Base-by-base conservation (phyloP, 2,329 filamentous ascomycete genomes). In the Capronia epimyces region DNA sequence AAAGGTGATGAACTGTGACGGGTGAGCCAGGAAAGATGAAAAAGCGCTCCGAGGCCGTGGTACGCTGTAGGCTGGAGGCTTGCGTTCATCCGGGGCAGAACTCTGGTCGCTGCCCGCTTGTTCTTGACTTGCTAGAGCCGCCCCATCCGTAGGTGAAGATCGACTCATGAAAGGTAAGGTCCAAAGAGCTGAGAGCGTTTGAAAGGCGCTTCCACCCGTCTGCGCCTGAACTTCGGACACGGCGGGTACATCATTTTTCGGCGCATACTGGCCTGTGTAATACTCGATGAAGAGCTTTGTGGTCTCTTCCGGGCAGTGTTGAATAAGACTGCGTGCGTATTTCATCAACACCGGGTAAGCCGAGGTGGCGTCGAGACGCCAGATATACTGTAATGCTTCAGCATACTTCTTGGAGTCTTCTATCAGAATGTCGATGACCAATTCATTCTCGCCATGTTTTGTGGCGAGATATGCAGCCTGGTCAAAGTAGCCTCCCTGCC, bases 401-500 rank as follows among this genome's bases (percentile, higher is more conserved):
- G 78, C 77, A 64, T 95, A 96, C 60, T 86, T 85, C 66, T 94
- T 93, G 0, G 91, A 89, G 62, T 98, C 91, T 65, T 98, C 93
- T 44, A 98, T 90, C 45, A 98, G 68, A 42, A 98, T 95, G 65
- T 96, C 91, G 3, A 97, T 87, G 1, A 98, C 93, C 53, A 97
- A 75, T 51, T 95, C 89, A 57, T 89, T 88, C 66, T 98, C 93
- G 4, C 88, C 86, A 64, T 98, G 90, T 67, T 96, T 91, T 52
- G 89, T 87, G 5, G 94, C 93, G 31, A 98, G 77, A 63, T 95
- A 98, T 3, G 91, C 93, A 12, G 93, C 93, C 72, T 98, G 94
- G 53, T 97, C 90, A 63, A 85, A 95, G 68, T 98, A 98, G 1
- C 93, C 91, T 9, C 91, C 93, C 71, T 98, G 93, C 22, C 94